Conservation (phyloP, 768 basidiomycete genomes). For the Podaxis sp. region DNA sequence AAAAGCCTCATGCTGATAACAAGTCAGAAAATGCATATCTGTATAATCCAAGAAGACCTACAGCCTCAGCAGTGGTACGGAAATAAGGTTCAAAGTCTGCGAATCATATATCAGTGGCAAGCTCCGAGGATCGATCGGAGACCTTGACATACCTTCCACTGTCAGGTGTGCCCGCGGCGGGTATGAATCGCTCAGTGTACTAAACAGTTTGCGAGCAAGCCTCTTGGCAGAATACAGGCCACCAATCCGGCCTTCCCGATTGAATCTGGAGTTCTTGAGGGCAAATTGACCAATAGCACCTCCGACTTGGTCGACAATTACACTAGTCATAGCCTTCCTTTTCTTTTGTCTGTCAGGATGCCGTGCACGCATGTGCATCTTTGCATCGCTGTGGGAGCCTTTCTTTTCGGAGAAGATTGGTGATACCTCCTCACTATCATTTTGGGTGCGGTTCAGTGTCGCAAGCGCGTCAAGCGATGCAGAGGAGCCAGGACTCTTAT, state of each 20-base stretch:
- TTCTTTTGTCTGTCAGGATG: constrained; percentile 32
- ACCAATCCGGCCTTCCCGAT: constrained; percentile 33
- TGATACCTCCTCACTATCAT: background rate
- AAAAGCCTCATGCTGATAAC: constrained; percentile 58
- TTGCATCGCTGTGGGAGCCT: background rate
- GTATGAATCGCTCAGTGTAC: constrained; percentile 51
- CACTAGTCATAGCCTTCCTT: constrained; percentile 51
- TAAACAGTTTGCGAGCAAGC: constrained; percentile 66
- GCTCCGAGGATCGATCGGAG: background rate
- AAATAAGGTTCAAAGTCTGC: constrained; percentile 80
- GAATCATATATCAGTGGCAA: background rate
- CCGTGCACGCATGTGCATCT: constrained; percentile 9
- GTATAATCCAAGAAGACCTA: constrained; percentile 25
- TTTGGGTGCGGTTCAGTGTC: constrained; percentile 1
- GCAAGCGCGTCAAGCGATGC: constrained; percentile 32
- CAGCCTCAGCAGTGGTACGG: constrained; percentile 64
- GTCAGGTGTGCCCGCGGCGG: constrained; percentile 58
- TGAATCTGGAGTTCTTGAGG: constrained; percentile 59
- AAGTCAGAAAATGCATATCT: constrained; percentile 2
- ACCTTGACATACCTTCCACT: constrained; percentile 50
- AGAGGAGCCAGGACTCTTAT: constrained; percentile 35
- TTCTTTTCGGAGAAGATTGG: constrained; percentile 8
- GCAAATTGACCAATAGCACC: constrained; percentile 70
- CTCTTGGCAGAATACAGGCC: constrained; percentile 62
- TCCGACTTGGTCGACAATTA: constrained; percentile 70